A percentile compares a stretch with the other conserved stretches of the same genome.
These are phyloP conservation scores for Aspergillus hortae DNA, from an alignment of 2,329 filamentous ascomycete genomes.

Conservation along the genomic window DNA sequence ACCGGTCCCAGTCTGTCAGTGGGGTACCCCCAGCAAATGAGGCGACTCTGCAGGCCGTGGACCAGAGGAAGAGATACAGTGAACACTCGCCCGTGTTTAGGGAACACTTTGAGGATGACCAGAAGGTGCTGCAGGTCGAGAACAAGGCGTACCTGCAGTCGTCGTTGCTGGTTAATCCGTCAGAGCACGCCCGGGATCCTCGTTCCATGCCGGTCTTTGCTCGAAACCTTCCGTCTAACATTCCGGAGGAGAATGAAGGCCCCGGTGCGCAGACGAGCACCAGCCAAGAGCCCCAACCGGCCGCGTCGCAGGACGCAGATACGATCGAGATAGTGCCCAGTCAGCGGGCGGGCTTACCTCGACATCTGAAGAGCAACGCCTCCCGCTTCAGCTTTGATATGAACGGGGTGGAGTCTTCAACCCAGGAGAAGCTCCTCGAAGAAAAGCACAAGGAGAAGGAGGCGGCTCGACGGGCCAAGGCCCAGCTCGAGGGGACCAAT, in stretches of 20 bases:
- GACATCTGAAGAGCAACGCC: slow-evolving; percentile 53
- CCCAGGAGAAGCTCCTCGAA: slow-evolving; percentile 60
- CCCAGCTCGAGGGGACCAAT: slow-evolving; percentile 25
- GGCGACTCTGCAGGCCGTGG: slow-evolving; percentile 13
- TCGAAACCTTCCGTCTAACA: slow-evolving; percentile 36
- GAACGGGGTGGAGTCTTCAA: slow-evolving; percentile 53
- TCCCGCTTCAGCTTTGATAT: slow-evolving; percentile 66
- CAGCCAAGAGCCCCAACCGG: slow-evolving; percentile 6
- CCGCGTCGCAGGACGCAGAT: slow-evolving; percentile 23
- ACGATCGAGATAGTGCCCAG: slow-evolving; percentile 28
- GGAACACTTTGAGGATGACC: slow-evolving; percentile 58
- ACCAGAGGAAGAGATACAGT: slow-evolving; percentile 30
- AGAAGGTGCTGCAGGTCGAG: slow-evolving; percentile 37
- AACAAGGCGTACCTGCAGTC: slow-evolving; percentile 44
- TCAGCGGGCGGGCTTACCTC: slow-evolving; percentile 37
- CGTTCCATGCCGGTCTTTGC: slow-evolving; percentile 43
- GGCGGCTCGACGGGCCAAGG: slow-evolving; percentile 37
- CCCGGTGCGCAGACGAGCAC: slow-evolving; percentile 5
- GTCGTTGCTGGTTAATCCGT: slow-evolving; percentile 29
- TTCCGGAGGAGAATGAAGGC: slow-evolving; percentile 24
- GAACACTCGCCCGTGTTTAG: slow-evolving; percentile 58
- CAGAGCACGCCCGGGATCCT: slow-evolving; percentile 25
- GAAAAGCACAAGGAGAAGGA: slow-evolving; percentile 59
- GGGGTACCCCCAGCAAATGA: slow-evolving; percentile 12
- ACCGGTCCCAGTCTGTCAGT: slow-evolving; percentile 9